Evolutionary conservation across 2,329 filamentous ascomycete species (phyloP).

Genomic region (Aspergillus ochraceus): DNA sequence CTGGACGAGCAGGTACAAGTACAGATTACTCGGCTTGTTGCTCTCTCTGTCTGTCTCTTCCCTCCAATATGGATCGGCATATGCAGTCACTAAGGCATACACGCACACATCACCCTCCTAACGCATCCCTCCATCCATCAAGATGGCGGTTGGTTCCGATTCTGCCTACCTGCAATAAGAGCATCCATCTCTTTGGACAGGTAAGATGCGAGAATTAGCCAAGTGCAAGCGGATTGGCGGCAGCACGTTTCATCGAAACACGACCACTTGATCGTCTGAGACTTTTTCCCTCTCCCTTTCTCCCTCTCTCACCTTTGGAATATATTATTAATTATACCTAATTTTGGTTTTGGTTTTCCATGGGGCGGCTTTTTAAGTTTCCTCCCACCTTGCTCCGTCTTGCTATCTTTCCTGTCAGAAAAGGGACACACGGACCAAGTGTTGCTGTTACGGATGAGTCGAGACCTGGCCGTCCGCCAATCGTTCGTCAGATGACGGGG

Average conservation of each 20-base stretch:
- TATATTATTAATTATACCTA: neutral
- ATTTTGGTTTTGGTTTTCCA: neutral
- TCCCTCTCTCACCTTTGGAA: neutral
- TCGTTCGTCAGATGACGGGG: conserved; percentile 8
- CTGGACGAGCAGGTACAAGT: neutral
- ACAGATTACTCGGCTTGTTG: neutral
- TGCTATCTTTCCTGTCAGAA: neutral
- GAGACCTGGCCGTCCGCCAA: conserved; percentile 14
- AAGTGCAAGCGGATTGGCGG: conserved; percentile 2
- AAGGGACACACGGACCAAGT: conserved; percentile 16
- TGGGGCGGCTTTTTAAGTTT: neutral
- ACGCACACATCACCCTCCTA: neutral
- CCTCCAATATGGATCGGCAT: neutral
- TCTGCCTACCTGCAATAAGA: neutral
- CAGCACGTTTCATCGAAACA: conserved; percentile 2
- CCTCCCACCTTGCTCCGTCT: neutral
- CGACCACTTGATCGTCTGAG: neutral
- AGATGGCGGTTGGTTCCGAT: neutral
- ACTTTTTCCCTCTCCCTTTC: neutral
- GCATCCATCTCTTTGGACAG: neutral
- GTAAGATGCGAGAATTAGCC: neutral
- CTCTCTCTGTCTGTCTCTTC: neutral
- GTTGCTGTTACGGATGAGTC: conserved; percentile 16
- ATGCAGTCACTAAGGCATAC: neutral
- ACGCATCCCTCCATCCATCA: neutral